Conservation (phyloP, 2,329 filamentous ascomycete genomes). For the Aspergillus sp. region DNA sequence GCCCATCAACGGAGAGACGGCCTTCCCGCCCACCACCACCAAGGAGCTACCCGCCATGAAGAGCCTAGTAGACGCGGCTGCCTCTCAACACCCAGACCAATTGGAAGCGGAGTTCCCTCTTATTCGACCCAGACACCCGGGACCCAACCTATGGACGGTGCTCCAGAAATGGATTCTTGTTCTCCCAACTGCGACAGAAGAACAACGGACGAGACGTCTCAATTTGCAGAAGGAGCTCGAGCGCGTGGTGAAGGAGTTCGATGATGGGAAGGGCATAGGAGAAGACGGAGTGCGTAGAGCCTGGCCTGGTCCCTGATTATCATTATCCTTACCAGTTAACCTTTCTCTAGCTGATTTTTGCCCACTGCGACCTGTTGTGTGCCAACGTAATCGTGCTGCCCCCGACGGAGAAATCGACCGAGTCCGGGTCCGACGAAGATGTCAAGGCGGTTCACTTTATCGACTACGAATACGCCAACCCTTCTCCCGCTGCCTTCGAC, state of each 20-base stretch:
- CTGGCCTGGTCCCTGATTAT: not conserved
- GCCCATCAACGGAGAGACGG: slow-evolving; percentile 42
- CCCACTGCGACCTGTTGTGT: slow-evolving; percentile 90
- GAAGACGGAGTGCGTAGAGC: slow-evolving; percentile 54
- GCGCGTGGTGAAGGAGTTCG: slow-evolving; percentile 61
- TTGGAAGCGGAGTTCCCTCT: slow-evolving; percentile 9
- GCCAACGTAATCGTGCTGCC: slow-evolving; percentile 87
- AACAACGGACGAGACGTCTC: slow-evolving; percentile 59
- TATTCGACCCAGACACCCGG: slow-evolving; percentile 58
- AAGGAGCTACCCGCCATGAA: slow-evolving; percentile 11
- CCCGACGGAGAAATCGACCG: slow-evolving; percentile 21
- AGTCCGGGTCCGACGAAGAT: slow-evolving; percentile 20
- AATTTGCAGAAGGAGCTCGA: slow-evolving; percentile 66
- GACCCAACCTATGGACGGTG: slow-evolving; percentile 88
- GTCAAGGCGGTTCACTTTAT: slow-evolving; percentile 69
- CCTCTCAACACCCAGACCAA: slow-evolving; percentile 7
- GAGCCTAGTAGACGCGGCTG: slow-evolving; percentile 16
- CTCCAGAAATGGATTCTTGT: slow-evolving; percentile 94
- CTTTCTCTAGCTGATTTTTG: slow-evolving; percentile 65
- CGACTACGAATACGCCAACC: slow-evolving; percentile 96
- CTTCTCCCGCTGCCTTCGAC: slow-evolving; percentile 90
- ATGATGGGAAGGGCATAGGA: slow-evolving; percentile 68
- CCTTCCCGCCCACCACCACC: slow-evolving; percentile 8
- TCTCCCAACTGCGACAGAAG: slow-evolving; percentile 63
- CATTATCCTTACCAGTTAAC: slow-evolving; percentile 2